Evolutionary conservation across 2,329 filamentous ascomycete genomes (phyloP).

Genomic region (Neonectria neomacrospora): DNA sequence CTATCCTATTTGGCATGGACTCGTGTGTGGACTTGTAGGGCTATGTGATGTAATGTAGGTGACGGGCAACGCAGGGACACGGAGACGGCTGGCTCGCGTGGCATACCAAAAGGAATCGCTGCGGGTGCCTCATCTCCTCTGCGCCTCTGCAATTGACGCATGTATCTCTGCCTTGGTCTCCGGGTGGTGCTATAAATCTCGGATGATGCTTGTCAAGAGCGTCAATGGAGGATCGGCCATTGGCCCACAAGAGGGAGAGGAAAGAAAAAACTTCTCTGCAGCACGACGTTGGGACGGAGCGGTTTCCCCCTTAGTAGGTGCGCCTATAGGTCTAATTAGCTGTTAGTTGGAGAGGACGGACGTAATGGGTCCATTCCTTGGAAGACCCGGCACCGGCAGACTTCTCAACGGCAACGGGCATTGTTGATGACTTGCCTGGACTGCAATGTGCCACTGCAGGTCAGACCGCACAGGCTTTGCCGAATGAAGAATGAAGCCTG

Average conservation of each 20-base stretch:
- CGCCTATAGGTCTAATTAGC: conserved; percentile 10
- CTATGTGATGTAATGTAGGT: conserved; percentile 3
- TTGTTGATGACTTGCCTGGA: conserved; percentile 11
- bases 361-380: conserved; percentile 18
- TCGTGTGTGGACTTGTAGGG: conserved; percentile 1
- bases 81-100: conserved; percentile 28
- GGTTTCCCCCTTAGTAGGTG: conserved; percentile 24
- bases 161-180: conserved; percentile 5
- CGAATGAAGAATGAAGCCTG: conserved; percentile 9
- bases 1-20: background rate
- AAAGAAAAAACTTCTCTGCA: conserved; percentile 35
- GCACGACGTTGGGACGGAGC: conserved; percentile 24
- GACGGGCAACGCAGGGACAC: conserved; percentile 11
- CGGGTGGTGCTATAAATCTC: conserved; percentile 1
- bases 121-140: background rate
- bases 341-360: conserved; percentile 21
- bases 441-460: conserved; percentile 1
- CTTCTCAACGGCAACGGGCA: conserved; percentile 4
- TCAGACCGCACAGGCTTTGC: conserved; percentile 14
- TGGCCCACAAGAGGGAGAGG: conserved; percentile 28
- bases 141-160: background rate
- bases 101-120: conserved; percentile 20
- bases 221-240: conserved; percentile 22
- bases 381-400: conserved; percentile 16
- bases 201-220: conserved; percentile 19